Base-by-base conservation (phyloP, 257 asterid genomes). In the Solanum virginianum region DNA sequence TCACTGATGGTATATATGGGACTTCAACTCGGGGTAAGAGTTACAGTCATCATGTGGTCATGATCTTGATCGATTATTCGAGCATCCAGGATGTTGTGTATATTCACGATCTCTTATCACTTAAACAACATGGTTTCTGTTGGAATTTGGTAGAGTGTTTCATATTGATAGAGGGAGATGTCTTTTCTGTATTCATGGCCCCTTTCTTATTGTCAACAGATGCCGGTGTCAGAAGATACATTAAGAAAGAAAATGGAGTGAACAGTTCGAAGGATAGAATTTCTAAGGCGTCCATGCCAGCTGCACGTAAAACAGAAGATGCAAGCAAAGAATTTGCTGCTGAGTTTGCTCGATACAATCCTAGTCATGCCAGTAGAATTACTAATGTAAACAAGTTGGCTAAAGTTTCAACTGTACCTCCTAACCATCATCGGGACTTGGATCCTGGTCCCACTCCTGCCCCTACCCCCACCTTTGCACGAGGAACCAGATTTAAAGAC, bases 371-470 rank as follows among this genome's bases (percentile, higher is more conserved):
- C 17, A 82, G 60, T 41, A 84, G 81, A 79, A 86, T 70, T 68
- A 22, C 68, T 59, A 82, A 63, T 43, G 26, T 55, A 79, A 84
- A 47, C 26, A 86, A 80, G 86, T 85, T 80, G 8, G 85, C 81
- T 66, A 83, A 65, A 84, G 63, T 74, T 80, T 85, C 91, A 51
- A 81, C 86, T 89, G 20, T 89, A 41, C 85, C 81, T 20, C 43
- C 65, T 54, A 83, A 90, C 63, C 87, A 87, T 79, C 26, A 49
- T 82, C 70, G 60, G 10, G 80, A 43, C 59, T 17, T 77, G 81
- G 86, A 85, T 79, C 93, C 91, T 70, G 90, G 90, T 69, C 93
- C 91, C 15, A 90, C 91, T 39, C 92, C 92, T 77, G 29, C 91
- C 11, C 63, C 93, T 24, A 87, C 91, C 55, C 92, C 94, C 36